Percentiles rank a stretch among this genome's conserved stretches.
Conservation (phyloP, 768 basidiomycete genomes). For the Lactifluus piperatus region DNA sequence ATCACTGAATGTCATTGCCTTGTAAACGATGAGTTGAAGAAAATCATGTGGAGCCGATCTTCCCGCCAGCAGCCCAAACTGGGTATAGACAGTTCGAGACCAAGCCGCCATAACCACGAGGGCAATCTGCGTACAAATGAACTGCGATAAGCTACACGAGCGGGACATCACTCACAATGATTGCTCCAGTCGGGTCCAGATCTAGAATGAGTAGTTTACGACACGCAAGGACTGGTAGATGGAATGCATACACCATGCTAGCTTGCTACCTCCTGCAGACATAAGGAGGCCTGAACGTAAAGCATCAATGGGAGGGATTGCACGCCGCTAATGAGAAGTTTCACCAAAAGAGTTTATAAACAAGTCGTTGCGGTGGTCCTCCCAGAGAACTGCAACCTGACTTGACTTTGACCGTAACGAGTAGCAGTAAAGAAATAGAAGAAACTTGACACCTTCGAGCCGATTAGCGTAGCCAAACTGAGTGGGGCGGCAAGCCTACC, state of each 20-base stretch:
- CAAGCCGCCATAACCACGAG: slow-evolving; percentile 73
- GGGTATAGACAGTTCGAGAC: slow-evolving; percentile 62
- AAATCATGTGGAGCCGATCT: slow-evolving; percentile 90
- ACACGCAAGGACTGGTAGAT: not conserved
- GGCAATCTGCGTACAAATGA: slow-evolving; percentile 48
- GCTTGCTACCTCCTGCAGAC: slow-evolving; percentile 74
- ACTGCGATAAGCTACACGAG: not conserved
- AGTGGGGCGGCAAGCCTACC: slow-evolving; percentile 36
- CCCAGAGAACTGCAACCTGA: slow-evolving; percentile 93
- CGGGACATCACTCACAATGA: slow-evolving; percentile 44
- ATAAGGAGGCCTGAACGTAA: slow-evolving; percentile 56
- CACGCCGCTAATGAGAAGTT: slow-evolving; percentile 15
- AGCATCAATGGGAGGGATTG: not conserved
- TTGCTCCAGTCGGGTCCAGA: slow-evolving; percentile 71
- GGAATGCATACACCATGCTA: slow-evolving; percentile 61
- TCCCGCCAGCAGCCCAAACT: slow-evolving; percentile 85
- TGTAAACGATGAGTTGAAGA: slow-evolving; percentile 86
- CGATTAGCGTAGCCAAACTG: slow-evolving; percentile 1
- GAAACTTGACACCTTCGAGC: slow-evolving; percentile 65
- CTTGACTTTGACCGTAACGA: slow-evolving; percentile 73
- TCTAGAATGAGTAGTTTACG: slow-evolving; percentile 29
- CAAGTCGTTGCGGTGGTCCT: slow-evolving; percentile 93
- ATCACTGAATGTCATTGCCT: slow-evolving; percentile 79
- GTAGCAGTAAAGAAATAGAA: slow-evolving; percentile 82
- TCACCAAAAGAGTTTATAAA: slow-evolving; percentile 72